Percentiles rank a stretch among this genome's conserved stretches.
phyloP scores from a whole-genome alignment of 225 moss, liverwort and hornwort species.

The Marchantia polymorpha region DNA sequence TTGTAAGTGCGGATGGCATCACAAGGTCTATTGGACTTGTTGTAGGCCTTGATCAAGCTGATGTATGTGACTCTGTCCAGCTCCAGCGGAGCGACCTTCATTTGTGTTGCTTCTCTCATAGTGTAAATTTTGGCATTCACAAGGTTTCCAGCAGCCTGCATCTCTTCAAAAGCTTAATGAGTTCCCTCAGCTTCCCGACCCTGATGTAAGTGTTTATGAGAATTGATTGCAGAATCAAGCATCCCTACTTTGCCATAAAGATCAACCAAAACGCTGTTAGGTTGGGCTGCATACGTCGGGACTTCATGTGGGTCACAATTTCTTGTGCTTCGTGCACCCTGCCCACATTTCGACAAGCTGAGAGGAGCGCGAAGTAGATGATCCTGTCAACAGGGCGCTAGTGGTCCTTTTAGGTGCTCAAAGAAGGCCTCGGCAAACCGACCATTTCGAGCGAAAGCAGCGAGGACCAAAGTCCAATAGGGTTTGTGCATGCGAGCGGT shows the following conservation, averaged over 20 bases:
- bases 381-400: conserved; percentile 38
- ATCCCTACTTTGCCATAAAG: conserved; percentile 64
- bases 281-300: conserved; percentile 38
- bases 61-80: conserved; percentile 61
- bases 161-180: conserved; percentile 53
- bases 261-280: conserved; percentile 61
- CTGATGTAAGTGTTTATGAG: conserved; percentile 53
- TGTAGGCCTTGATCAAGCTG: conserved; percentile 55
- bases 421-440: conserved; percentile 43
- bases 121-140: conserved; percentile 54
- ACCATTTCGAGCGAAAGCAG: conserved; percentile 51
- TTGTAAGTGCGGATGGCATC: conserved; percentile 52
- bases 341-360: conserved; percentile 58
- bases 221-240: conserved; percentile 55
- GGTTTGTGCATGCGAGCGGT: no score
- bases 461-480: conserved; percentile 54
- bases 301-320: conserved; percentile 56
- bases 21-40: conserved; percentile 43
- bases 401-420: conserved; percentile 39
- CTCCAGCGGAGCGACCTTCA: conserved; percentile 27
- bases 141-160: conserved; percentile 38
- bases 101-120: conserved; percentile 46
- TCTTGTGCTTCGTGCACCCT: conserved; percentile 41
- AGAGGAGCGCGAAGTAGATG: conserved; percentile 53
- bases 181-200: conserved; percentile 36